Evolutionary conservation across 2,329 filamentous ascomycete species (phyloP).

Genomic region (Dactylonectria macrodidyma): DNA sequence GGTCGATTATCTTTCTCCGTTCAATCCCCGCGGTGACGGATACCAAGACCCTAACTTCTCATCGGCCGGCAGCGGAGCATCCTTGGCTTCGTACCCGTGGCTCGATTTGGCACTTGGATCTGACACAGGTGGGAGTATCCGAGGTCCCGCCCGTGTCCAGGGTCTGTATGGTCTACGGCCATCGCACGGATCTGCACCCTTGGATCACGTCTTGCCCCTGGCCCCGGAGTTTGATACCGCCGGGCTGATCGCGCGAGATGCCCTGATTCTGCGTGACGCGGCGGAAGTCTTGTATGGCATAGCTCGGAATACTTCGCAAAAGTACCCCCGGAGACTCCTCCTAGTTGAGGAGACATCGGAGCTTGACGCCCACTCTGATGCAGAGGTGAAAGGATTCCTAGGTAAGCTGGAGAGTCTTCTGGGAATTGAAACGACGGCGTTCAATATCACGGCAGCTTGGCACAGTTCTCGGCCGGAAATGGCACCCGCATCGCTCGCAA

Average conservation of each 20-base stretch:
- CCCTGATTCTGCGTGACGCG: conserved; percentile 52
- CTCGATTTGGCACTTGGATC: conserved; percentile 51
- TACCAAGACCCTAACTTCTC: conserved; percentile 55
- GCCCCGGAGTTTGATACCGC: conserved; percentile 60
- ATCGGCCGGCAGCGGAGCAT: conserved; percentile 57
- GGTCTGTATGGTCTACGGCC: conserved; percentile 64
- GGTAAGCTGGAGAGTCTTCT: conserved; percentile 4
- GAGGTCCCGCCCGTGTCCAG: conserved; percentile 59
- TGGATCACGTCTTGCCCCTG: conserved; percentile 61
- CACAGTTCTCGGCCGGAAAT: background rate
- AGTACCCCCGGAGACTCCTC: conserved; percentile 14
- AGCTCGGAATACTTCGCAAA: conserved; percentile 38
- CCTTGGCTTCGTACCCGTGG: conserved; percentile 60
- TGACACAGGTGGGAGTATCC: conserved; percentile 52
- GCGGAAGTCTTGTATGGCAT: conserved; percentile 44
- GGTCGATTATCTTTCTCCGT: conserved; percentile 59
- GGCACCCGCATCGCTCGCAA: conserved; percentile 27
- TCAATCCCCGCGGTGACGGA: conserved; percentile 63
- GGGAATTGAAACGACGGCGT: background rate
- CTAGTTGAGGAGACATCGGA: background rate
- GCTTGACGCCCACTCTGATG: background rate
- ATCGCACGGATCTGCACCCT: conserved; percentile 52
- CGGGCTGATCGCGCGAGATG: conserved; percentile 58
- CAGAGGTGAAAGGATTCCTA: background rate
- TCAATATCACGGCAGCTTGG: conserved; percentile 3